Evolutionary conservation across 352 stramenopile genomes (phyloP), one percentile per base, ranked within the genome.

Genomic region (Aphanomyces astaci): DNA sequence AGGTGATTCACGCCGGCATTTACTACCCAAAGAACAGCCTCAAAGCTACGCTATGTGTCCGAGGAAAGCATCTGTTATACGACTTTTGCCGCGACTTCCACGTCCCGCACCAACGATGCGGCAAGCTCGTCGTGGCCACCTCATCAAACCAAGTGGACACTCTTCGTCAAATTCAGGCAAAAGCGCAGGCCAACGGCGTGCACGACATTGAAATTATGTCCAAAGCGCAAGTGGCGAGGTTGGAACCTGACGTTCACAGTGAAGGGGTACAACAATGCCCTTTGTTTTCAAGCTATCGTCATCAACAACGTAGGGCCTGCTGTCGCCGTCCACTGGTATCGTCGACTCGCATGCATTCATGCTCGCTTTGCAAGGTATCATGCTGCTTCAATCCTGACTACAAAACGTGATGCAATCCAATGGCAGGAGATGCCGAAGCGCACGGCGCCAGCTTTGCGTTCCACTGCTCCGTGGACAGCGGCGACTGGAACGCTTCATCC

Each of bases 251-350:
- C 0, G 81, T 90, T 17, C 62, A 82, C 51, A 89, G 84, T 51
- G 39, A 80, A 0, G 69, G 87, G 63, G 77, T 81, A 27, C 9
- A 32, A 13, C 27, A n/a, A 54, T 51, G 19, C 4, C 52, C 11
- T 5, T 63, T 31, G 33, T 46, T 17, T 63, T 36, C 27, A 17
- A 28, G 43, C 3, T 45, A 13, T 24, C 45, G 9, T 59, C 7
- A 56, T 31, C 40, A 15, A 27, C 30, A 2, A 64, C n/a, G 15
- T 46, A 84, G 62, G 96, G 89, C 2, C 66, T 98, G 0, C 89
- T 92, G 43, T 98, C 92, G n/a, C 95, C 96, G 4, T 97, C 88
- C 0, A 98, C 96, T 4, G 96, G 96, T 2, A 95, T 99, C 64
- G 74, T 99, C 17, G 95, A 99, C 81, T 96, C 86, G 31, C 91